Evolutionary conservation across 192 early-diverging fungal species (phyloP).

Genomic region (Podila verticillata): DNA sequence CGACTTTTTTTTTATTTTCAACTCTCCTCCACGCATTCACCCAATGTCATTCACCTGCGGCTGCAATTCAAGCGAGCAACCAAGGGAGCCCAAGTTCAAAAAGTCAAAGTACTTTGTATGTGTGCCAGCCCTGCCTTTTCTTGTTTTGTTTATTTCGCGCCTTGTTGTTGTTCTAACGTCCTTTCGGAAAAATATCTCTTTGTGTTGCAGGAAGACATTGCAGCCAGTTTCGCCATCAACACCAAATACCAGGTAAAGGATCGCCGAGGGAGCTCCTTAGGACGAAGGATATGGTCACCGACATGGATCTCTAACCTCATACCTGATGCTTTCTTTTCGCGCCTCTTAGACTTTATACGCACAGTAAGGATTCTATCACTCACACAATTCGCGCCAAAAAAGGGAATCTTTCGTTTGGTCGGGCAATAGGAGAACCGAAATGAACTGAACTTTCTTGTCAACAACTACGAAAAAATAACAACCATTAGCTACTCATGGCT

Average conservation of each 20-base stretch:
- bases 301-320: neutral
- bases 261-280: neutral
- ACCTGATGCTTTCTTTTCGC: neutral
- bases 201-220: slow-evolving; percentile 31
- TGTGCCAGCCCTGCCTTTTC: neutral
- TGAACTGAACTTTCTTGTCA: neutral
- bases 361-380: slow-evolving; percentile 21
- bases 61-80: slow-evolving; percentile 38
- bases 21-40: neutral
- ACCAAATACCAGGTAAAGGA: slow-evolving; percentile 42
- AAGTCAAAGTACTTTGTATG: slow-evolving; percentile 52
- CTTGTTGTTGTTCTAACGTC: neutral
- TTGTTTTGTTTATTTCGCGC: neutral
- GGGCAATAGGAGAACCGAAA: neutral
- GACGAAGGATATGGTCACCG: too few relatives aligned
- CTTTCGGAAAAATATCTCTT: too few relatives aligned
- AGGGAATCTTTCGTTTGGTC: neutral
- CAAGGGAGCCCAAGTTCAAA: slow-evolving; percentile 48
- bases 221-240: slow-evolving; percentile 46
- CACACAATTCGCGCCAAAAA: too few relatives aligned
- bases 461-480: neutral
- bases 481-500: slow-evolving; percentile 42
- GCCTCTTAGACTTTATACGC: slow-evolving; percentile 33
- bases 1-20: neutral
- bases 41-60: slow-evolving; percentile 48